phyloP scores from a whole-genome alignment of 192 early-diverging fungal species.

The Backusella sp. region DNA sequence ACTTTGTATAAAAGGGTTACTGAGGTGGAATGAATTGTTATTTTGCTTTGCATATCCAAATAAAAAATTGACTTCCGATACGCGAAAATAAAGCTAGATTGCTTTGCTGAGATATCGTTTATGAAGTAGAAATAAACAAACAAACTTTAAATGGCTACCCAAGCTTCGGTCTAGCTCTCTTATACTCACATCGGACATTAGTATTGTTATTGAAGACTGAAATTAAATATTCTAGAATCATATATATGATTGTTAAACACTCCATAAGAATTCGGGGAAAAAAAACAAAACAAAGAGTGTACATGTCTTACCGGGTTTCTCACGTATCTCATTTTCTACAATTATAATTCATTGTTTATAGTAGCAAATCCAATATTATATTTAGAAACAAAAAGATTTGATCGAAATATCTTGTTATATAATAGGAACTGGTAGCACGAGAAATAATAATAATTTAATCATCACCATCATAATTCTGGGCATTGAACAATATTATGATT shows the following conservation, averaged over 20 bases:
- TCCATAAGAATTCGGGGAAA: not conserved
- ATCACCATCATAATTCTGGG: not conserved
- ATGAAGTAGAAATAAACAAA: not conserved
- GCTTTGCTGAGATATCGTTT: not conserved
- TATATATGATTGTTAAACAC: not conserved
- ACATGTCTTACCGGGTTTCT: not conserved
- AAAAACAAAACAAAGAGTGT: not conserved
- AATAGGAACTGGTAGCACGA: not conserved
- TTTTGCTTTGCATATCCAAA: not conserved
- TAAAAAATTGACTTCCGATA: not conserved
- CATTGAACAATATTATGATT: no score
- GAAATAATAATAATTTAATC: not conserved
- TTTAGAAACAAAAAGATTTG: not conserved
- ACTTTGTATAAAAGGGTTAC: not conserved
- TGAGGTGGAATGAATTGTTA: not conserved
- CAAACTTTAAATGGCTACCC: not conserved
- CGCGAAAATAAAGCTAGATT: not conserved
- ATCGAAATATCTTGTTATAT: not conserved
- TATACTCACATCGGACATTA: not conserved
- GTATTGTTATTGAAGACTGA: not conserved
- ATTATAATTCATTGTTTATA: not conserved
- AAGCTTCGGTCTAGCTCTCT: not conserved
- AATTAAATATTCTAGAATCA: not conserved
- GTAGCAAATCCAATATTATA: not conserved
- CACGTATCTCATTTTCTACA: not conserved